Evolutionary conservation across 768 basidiomycete genomes (phyloP).

Genomic region (Fistulinella prunicolor): DNA sequence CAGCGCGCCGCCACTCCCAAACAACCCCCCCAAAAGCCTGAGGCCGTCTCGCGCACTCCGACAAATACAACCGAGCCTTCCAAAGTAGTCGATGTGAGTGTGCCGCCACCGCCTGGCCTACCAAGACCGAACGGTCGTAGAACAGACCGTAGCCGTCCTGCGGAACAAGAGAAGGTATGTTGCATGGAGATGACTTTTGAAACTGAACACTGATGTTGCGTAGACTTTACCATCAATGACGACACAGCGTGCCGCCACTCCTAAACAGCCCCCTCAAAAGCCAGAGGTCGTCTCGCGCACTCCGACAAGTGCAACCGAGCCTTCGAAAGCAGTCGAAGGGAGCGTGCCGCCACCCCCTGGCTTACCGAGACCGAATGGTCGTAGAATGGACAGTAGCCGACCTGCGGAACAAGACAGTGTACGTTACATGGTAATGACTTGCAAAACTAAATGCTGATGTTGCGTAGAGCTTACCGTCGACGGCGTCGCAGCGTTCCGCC

Average conservation of each 20-base stretch:
- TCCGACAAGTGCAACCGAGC: neutral
- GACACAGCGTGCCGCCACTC: neutral
- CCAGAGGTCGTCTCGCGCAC: constrained; percentile 3
- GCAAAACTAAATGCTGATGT: too few relatives aligned
- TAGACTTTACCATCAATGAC: constrained; percentile 9
- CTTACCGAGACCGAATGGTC: neutral
- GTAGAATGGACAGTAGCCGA: neutral
- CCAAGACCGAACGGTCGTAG: too few relatives aligned
- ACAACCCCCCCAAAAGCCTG: too few relatives aligned
- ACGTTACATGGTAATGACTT: too few relatives aligned
- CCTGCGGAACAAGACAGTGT: constrained; percentile 4
- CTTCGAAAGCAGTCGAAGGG: neutral
- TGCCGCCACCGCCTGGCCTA: too few relatives aligned
- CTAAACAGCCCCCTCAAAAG: neutral
- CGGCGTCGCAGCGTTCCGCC: too few relatives aligned
- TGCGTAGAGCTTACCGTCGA: constrained; percentile 6
- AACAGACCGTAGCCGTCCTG: too few relatives aligned
- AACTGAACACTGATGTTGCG: neutral
- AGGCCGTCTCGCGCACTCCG: too few relatives aligned
- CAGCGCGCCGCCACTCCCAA: too few relatives aligned
- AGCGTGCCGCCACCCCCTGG: constrained; percentile 10
- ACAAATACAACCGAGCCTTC: too few relatives aligned
- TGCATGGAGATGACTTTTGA: neutral
- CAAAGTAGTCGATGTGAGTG: too few relatives aligned
- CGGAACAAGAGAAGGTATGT: too few relatives aligned